Conservation (phyloP, 106 monocot genomes). For the Dendrobium chrysotoxum region DNA sequence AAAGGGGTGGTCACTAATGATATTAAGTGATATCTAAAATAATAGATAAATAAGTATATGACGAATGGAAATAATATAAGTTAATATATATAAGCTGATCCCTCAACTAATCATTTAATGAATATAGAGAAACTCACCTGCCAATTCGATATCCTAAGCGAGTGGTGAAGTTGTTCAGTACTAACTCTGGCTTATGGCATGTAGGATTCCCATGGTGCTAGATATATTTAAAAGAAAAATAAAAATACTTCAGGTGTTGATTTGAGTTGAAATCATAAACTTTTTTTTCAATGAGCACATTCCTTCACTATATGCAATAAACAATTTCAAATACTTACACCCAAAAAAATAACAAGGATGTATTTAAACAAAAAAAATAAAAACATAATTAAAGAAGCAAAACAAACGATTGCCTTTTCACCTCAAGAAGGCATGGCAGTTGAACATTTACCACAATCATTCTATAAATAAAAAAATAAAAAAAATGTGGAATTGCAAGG, state of each 20-base stretch:
- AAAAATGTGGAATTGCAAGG: not conserved
- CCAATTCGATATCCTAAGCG: slow-evolving; percentile 83
- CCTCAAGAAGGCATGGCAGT: not conserved
- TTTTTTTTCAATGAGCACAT: not conserved
- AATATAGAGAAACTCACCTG: slow-evolving; percentile 38
- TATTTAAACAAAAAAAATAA: not conserved
- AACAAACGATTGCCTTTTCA: not conserved
- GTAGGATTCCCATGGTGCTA: slow-evolving; percentile 98
- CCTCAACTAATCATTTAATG: not conserved
- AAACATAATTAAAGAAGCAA: not conserved
- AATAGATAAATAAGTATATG: not conserved
- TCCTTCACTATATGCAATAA: not conserved
- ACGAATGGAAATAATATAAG: not conserved
- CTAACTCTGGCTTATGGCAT: slow-evolving; percentile 78
- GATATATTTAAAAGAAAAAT: not conserved
- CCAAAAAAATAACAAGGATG: not conserved
- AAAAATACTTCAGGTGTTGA: not conserved
- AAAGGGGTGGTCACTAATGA: not conserved
- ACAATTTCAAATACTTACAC: not conserved
- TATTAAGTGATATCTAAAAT: not conserved
- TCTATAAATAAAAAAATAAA: not conserved
- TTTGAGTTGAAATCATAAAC: not conserved
- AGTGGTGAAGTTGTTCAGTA: slow-evolving; percentile 92
- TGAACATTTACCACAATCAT: not conserved
- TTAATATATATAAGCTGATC: not conserved